Percentiles rank a stretch among this genome's conserved stretches.
These are phyloP conservation scores for Aphanomyces cochlioides DNA, from an alignment of 352 stramenopile genomes.

Conservation along the genomic window DNA sequence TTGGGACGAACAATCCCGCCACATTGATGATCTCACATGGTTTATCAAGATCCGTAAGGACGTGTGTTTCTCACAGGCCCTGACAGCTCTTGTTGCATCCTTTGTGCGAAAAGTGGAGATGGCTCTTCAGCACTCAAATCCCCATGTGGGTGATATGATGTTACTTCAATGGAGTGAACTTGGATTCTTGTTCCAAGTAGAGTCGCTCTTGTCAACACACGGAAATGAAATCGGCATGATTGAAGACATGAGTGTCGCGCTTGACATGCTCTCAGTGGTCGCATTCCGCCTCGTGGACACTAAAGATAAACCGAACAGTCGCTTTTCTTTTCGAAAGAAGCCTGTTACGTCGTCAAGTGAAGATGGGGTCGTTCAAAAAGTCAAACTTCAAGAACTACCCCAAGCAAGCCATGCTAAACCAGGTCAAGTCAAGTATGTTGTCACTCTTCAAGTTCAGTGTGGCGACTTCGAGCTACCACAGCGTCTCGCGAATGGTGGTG, in stretches of 20 bases:
- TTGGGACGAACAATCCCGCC: constrained; percentile 74
- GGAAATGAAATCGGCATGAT: constrained; percentile 97
- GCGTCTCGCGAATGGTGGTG: constrained; percentile 55
- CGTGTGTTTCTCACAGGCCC: constrained; percentile 66
- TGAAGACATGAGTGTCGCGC: constrained; percentile 82
- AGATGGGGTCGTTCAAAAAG: constrained; percentile 73
- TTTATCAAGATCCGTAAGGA: constrained; percentile 84
- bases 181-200: constrained; percentile 86
- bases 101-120: constrained; percentile 86
- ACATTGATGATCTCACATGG: constrained; percentile 84
- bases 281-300: constrained; percentile 84
- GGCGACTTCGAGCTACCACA: constrained; percentile 73
- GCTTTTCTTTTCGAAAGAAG: constrained; percentile 72
- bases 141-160: constrained; percentile 71
- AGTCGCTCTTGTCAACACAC: constrained; percentile 92
- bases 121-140: constrained; percentile 72
- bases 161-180: constrained; percentile 77
- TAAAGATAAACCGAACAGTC: constrained; percentile 76
- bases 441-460: constrained; percentile 76
- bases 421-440: constrained; percentile 75
- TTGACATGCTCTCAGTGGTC: constrained; percentile 79
- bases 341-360: constrained; percentile 40
- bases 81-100: constrained; percentile 65
- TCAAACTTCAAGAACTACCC: constrained; percentile 62
- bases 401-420: constrained; percentile 66